Conservation (phyloP, 1,284 basidiomycete genomes). For the Sporisorium iseilematis-ciliati region DNA sequence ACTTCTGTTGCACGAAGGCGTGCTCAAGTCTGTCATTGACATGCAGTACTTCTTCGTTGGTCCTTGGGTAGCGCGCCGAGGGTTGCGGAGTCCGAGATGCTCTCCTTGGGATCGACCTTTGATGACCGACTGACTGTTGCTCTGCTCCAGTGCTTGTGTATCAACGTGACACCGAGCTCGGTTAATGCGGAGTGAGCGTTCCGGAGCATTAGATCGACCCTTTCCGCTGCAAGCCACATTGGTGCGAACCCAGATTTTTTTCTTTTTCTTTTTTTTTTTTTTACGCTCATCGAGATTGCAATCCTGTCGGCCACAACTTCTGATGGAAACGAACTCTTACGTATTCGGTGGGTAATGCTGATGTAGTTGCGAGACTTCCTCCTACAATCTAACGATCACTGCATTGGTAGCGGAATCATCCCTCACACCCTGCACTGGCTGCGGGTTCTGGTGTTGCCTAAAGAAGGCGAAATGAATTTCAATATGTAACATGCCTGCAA, state of each 20-base stretch:
- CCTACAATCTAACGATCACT: no score
- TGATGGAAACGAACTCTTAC: background rate
- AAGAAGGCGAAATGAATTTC: no score
- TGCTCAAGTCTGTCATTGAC: no score
- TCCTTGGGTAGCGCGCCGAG: background rate
- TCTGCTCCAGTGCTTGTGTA: background rate
- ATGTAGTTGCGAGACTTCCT: no score
- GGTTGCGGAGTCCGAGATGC: conserved; percentile 1
- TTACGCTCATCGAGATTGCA: background rate
- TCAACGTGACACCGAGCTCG: background rate
- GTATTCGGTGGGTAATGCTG: background rate
- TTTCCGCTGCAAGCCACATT: conserved; percentile 33
- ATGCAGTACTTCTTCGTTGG: no score
- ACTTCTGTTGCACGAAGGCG: no score
- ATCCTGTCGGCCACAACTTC: background rate
- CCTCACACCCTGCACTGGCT: no score
- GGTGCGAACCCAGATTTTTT: conserved; percentile 8
- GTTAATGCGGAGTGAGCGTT: background rate
- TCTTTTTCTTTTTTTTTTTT: background rate
- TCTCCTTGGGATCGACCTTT: background rate
- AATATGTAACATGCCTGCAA: no score
- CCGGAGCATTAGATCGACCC: background rate
- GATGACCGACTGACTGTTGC: no score
- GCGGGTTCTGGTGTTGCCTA: no score
- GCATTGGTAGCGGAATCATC: no score